Conservation (phyloP, 345 rosid genomes). For the Draba incana region DNA sequence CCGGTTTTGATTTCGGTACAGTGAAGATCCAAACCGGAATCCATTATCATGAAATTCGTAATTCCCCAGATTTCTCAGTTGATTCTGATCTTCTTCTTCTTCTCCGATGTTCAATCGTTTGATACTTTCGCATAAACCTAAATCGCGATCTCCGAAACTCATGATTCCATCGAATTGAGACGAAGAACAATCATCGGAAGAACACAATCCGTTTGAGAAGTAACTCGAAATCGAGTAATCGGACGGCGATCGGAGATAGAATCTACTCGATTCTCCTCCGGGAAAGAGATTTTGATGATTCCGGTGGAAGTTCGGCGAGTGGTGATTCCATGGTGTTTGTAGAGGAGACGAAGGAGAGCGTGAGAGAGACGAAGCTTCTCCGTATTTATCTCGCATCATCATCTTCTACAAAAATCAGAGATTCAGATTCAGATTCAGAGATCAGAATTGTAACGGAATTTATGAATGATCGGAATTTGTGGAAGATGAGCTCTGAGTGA, state of each 20-base stretch:
- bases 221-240: slow-evolving; percentile 45
- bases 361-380: slow-evolving; percentile 29
- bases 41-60: no score
- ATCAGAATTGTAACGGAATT: not conserved
- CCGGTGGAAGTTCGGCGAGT: not conserved
- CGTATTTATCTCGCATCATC: slow-evolving; percentile 25
- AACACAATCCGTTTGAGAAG: slow-evolving; percentile 45
- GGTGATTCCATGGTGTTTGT: slow-evolving; percentile 11
- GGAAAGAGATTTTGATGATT: not conserved
- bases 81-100: not conserved
- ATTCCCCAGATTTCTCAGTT: no score
- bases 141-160: not conserved
- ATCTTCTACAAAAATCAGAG: not conserved
- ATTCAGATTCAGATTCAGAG: not conserved
- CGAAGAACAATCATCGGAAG: slow-evolving; percentile 41
- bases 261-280: slow-evolving; percentile 32
- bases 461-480: not conserved
- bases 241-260: slow-evolving; percentile 40
- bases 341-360: slow-evolving; percentile 35
- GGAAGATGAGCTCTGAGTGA: not conserved
- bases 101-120: slow-evolving; percentile 20
- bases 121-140: slow-evolving; percentile 18
- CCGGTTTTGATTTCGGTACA: not conserved
- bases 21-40: no score
- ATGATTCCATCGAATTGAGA: slow-evolving; percentile 30